phyloP scores from a whole-genome alignment of 805 yeast species.

The Schwanniomyces vanrijiae region DNA sequence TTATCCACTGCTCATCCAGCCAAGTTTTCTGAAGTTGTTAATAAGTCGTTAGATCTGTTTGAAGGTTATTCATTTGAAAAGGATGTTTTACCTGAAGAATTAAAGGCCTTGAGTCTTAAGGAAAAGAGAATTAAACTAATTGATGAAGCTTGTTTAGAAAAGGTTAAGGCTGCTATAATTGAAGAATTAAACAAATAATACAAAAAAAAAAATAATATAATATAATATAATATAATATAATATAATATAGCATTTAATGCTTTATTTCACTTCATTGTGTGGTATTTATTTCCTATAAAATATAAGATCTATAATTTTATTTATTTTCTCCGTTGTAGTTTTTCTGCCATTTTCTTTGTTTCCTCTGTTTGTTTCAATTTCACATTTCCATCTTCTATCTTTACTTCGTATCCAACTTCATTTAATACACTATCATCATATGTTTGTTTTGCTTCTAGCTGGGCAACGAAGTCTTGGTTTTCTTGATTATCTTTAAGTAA shows the following conservation, averaged over 20 bases:
- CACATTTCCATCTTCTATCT: slow-evolving; percentile 71
- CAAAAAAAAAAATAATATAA: too few species aligned
- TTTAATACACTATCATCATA: slow-evolving; percentile 56
- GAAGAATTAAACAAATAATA: slow-evolving; percentile 51
- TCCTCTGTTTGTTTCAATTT: slow-evolving; percentile 40
- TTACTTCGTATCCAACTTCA: slow-evolving; percentile 77
- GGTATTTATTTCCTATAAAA: background rate
- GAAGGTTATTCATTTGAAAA: slow-evolving; percentile 81
- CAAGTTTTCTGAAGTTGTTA: slow-evolving; percentile 94
- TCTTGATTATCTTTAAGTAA: slow-evolving; percentile 59
- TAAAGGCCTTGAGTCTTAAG: slow-evolving; percentile 66
- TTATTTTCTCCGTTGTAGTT: background rate
- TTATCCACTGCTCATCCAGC: slow-evolving; percentile 99
- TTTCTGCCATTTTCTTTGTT: background rate
- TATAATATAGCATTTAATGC: too few species aligned
- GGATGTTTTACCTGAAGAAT: slow-evolving; percentile 87
- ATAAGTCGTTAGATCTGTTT: slow-evolving; percentile 64
- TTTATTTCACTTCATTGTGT: background rate
- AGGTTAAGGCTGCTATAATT: slow-evolving; percentile 72
- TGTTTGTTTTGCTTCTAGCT: slow-evolving; percentile 71
- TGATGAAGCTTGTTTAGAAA: slow-evolving; percentile 69
- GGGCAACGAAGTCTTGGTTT: slow-evolving; percentile 77
- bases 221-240: too few species aligned
- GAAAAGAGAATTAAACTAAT: slow-evolving; percentile 74
- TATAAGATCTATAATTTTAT: background rate